phyloP scores from a whole-genome alignment of 108 stramenopile genomes.

The Fragilariopsis cylindrus region DNA sequence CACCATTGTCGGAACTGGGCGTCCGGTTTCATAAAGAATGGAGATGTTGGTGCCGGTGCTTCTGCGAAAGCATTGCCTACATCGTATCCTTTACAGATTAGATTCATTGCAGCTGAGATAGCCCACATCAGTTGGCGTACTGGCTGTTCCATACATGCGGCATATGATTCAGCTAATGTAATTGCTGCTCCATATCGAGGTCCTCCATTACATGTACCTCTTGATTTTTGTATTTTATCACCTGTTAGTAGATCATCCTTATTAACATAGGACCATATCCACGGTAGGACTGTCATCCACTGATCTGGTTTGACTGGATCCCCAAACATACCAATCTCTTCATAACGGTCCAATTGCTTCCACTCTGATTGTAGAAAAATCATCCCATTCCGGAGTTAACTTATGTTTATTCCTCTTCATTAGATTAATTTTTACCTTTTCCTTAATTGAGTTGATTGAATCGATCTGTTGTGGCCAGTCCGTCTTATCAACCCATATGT shows the following conservation, averaged over 20 bases:
- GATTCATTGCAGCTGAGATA: slow-evolving; percentile 24
- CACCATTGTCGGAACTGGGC: slow-evolving; percentile 41
- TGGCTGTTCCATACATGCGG: slow-evolving; percentile 35
- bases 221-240: not conserved
- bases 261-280: slow-evolving; percentile 22
- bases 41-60: slow-evolving; percentile 28
- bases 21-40: slow-evolving; percentile 32
- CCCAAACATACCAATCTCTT: slow-evolving; percentile 22
- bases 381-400: slow-evolving; percentile 1
- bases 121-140: slow-evolving; percentile 32
- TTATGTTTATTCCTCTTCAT: not conserved
- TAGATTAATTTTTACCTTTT: not conserved
- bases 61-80: slow-evolving; percentile 43
- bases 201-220: slow-evolving; percentile 22
- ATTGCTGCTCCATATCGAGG: slow-evolving; percentile 11
- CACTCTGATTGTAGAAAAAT: slow-evolving; percentile 21
- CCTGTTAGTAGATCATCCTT: slow-evolving; percentile 12
- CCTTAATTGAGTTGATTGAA: not conserved
- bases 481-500: not conserved
- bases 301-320: not conserved
- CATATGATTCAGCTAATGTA: slow-evolving; percentile 7
- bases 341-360: slow-evolving; percentile 12
- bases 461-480: not conserved
- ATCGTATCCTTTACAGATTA: slow-evolving; percentile 28
- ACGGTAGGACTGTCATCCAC: not conserved